A percentile compares a stretch with the other conserved stretches of the same genome.
Evolutionary conservation across 1,139 yeast species (phyloP).

Genomic region (Geotrichum siamense): DNA sequence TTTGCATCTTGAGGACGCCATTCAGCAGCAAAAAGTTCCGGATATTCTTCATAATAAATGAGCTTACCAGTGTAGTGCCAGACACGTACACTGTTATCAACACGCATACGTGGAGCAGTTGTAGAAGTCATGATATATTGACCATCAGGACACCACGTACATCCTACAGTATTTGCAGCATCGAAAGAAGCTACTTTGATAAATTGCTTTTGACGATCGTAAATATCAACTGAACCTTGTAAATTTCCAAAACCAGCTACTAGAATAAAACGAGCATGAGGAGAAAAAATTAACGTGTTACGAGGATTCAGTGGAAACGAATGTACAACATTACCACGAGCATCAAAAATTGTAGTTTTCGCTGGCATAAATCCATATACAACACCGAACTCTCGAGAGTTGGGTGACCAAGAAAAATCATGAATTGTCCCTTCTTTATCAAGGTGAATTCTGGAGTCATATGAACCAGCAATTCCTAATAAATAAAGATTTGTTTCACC

Average conservation of each 20-base stretch:
- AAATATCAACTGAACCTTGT: constrained; percentile 92
- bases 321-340: constrained; percentile 83
- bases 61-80: constrained; percentile 91
- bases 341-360: constrained; percentile 87
- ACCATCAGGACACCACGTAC: constrained; percentile 99
- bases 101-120: constrained; percentile 93
- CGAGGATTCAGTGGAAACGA: constrained; percentile 82
- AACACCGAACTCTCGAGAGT: constrained; percentile 94
- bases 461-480: constrained; percentile 86
- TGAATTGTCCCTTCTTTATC: constrained; percentile 95
- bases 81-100: constrained; percentile 87
- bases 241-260: constrained; percentile 98
- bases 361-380: constrained; percentile 98
- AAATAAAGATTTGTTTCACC: constrained; percentile 93
- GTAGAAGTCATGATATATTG: constrained; percentile 90
- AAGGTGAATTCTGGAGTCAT: constrained; percentile 80
- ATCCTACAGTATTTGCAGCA: constrained; percentile 89
- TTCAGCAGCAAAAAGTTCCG: constrained; percentile 69
- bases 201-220: constrained; percentile 87
- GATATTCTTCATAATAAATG: constrained; percentile 68
- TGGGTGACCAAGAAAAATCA: constrained; percentile 96
- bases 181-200: constrained; percentile 72
- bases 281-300: constrained; percentile 86
- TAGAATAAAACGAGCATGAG: constrained; percentile 83
- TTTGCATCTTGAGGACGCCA: constrained; percentile 76